These are phyloP conservation scores for Mikania micrantha DNA, from an alignment of 129 eudicot genomes.

Conservation along the genomic window DNA sequence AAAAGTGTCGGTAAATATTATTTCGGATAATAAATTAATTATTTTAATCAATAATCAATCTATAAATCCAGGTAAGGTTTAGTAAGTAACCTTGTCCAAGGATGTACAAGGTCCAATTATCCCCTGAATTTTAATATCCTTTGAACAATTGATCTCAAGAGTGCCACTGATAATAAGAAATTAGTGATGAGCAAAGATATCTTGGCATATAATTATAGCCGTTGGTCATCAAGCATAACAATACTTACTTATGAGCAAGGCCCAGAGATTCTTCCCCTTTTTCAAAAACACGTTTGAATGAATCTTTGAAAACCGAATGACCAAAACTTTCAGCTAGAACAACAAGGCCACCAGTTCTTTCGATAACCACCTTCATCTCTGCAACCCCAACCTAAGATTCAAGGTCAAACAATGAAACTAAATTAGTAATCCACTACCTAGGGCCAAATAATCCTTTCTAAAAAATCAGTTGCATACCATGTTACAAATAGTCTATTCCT, in stretches of 20 bases:
- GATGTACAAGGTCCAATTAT: slow-evolving; percentile 94
- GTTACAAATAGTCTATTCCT: not conserved
- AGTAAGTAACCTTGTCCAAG: slow-evolving; percentile 67
- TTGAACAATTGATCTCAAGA: slow-evolving; percentile 82
- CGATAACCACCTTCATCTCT: slow-evolving; percentile 95
- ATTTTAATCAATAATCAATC: not conserved
- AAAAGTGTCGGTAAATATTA: slow-evolving; percentile 26
- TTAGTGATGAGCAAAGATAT: slow-evolving; percentile 3
- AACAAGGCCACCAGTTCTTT: slow-evolving; percentile 93
- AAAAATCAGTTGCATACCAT: not conserved
- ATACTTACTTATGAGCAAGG: slow-evolving; percentile 81
- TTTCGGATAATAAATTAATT: not conserved
- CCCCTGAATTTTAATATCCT: slow-evolving; percentile 89
- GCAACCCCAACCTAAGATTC: slow-evolving; percentile 98
- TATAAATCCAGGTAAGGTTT: not conserved
- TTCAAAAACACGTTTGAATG: slow-evolving; percentile 88
- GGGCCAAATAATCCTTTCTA: not conserved
- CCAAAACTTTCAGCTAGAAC: slow-evolving; percentile 96
- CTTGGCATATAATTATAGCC: not conserved
- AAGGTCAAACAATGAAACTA: slow-evolving; percentile 1
- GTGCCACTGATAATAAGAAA: slow-evolving; percentile 57
- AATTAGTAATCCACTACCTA: not conserved
- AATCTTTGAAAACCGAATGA: slow-evolving; percentile 90
- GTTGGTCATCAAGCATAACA: not conserved
- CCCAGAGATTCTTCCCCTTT: slow-evolving; percentile 87